phyloP scores from a whole-genome alignment of 1,284 basidiomycete species.

The Cryptococcus wingfieldii region DNA sequence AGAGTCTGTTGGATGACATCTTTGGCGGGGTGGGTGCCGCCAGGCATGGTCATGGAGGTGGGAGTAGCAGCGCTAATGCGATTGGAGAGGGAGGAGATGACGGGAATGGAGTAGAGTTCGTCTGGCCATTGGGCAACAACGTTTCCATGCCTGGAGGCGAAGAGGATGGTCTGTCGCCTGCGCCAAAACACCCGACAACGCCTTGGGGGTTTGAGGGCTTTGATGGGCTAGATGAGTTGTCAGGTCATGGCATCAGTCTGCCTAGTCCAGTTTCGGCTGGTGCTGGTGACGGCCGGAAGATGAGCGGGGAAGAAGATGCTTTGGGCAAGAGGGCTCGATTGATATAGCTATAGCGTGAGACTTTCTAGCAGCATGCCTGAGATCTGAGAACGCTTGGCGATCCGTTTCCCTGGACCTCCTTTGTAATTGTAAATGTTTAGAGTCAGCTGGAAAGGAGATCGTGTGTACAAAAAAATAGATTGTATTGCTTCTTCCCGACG shows the following conservation, averaged over 20 bases:
- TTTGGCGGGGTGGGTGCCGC: constrained; percentile 18
- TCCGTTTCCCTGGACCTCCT: background rate
- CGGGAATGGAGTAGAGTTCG: background rate
- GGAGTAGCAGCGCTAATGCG: background rate
- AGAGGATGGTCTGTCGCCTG: background rate
- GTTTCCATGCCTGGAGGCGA: background rate
- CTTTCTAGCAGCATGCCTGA: too few species aligned
- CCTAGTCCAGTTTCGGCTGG: constrained; percentile 13
- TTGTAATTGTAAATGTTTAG: too few species aligned
- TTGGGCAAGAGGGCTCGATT: too few species aligned
- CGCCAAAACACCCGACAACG: background rate
- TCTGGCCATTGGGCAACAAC: background rate
- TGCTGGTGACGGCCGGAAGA: constrained; percentile 1
- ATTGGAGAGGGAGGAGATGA: background rate
- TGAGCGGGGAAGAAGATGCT: background rate
- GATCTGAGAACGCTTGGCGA: background rate
- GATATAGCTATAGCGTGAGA: too few species aligned
- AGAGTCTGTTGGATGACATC: constrained; percentile 30
- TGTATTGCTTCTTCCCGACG: background rate
- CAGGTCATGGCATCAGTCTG: constrained; percentile 5
- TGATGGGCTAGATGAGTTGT: background rate
- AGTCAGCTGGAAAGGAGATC: too few species aligned
- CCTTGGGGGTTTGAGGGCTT: background rate
- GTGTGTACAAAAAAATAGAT: background rate
- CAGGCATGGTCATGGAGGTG: background rate